These are phyloP conservation scores for Fusarium sp. DNA, from an alignment of 2,329 filamentous ascomycete species.

Conservation along the genomic window DNA sequence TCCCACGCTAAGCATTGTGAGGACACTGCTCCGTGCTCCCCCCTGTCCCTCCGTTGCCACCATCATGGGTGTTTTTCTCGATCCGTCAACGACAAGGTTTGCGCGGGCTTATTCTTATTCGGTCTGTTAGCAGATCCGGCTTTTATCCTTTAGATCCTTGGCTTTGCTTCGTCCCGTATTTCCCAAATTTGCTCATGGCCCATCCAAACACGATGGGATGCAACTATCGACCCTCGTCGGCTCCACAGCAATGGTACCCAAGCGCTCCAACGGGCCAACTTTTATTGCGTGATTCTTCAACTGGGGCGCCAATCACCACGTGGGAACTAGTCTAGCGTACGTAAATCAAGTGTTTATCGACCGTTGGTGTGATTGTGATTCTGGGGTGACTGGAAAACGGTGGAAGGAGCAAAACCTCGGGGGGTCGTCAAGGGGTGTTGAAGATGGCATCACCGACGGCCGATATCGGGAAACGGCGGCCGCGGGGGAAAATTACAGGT, in stretches of 20 bases:
- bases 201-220: not conserved
- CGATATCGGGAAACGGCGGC: not conserved
- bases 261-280: not conserved
- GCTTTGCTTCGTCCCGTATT: not conserved
- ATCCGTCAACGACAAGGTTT: not conserved
- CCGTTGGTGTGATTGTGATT: not conserved
- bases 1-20: not conserved
- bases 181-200: not conserved
- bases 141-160: not conserved
- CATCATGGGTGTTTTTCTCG: not conserved
- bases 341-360: not conserved
- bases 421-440: not conserved
- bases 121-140: not conserved
- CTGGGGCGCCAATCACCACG: not conserved
- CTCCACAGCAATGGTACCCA: conserved; percentile 1
- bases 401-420: not conserved
- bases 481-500: not conserved
- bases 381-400: not conserved
- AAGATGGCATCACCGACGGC: not conserved
- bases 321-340: not conserved
- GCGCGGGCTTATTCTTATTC: not conserved
- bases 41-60: not conserved
- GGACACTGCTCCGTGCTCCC: not conserved
- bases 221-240: not conserved
- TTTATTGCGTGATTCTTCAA: not conserved